Percentiles rank a stretch among this genome's conserved stretches.
phyloP scores from a whole-genome alignment of 176 grass and related monocot species.

The Calamus simplicifolius region DNA sequence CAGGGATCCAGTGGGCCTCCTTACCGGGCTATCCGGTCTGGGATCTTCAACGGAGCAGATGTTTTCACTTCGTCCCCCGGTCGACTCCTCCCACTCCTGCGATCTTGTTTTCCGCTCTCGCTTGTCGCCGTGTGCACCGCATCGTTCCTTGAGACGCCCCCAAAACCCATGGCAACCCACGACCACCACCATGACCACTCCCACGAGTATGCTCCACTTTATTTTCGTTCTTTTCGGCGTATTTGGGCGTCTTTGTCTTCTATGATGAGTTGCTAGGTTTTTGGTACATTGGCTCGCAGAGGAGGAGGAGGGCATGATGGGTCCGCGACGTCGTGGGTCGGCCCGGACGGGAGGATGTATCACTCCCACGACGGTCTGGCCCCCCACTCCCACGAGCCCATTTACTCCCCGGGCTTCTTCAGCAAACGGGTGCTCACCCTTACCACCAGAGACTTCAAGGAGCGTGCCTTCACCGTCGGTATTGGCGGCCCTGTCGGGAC shows the following conservation, averaged over 20 bases:
- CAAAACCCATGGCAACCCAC: slow-evolving; percentile 54
- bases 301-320: not conserved
- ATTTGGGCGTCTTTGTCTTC: not conserved
- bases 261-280: not conserved
- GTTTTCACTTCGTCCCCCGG: no score
- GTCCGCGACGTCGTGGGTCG: slow-evolving; percentile 44
- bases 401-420: slow-evolving; percentile 89
- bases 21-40: no score
- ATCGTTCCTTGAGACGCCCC: no score
- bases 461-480: slow-evolving; percentile 92
- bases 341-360: slow-evolving; percentile 66
- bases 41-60: no score
- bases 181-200: slow-evolving; percentile 30
- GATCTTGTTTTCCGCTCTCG: no score
- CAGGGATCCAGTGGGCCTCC: no score
- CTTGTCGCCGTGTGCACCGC: no score
- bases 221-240: not conserved
- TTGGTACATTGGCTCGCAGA: not conserved
- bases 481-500: slow-evolving; percentile 95
- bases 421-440: slow-evolving; percentile 74
- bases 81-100: no score
- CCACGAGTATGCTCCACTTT: not conserved
- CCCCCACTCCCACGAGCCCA: slow-evolving; percentile 93
- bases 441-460: slow-evolving; percentile 46
- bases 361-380: slow-evolving; percentile 94